Evolutionary conservation across 1,284 basidiomycete genomes (phyloP), one percentile per base, ranked within the genome.

Genomic region (Cutaneotrichosporon sp.): DNA sequence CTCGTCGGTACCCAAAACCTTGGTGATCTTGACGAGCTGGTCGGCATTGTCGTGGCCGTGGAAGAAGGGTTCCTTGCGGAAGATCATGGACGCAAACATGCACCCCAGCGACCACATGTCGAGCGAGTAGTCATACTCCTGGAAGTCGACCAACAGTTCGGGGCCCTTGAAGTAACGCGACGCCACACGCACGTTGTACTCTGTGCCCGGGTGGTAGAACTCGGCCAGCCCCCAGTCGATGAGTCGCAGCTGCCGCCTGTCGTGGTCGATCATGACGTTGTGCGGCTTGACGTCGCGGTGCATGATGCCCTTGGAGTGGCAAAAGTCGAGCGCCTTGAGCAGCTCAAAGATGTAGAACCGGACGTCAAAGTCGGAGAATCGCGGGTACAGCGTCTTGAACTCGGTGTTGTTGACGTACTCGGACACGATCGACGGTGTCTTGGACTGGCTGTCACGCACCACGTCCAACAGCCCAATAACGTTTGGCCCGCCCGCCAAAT

Each of bases 81-180:
- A 97, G 70, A 98, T 98, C 91, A 97, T 96, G n/a, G 88, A 90
- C 13, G 91, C 91, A 74, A 97, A 97, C 90, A 97, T 97, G 76
- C 94, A 97, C 7, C 94, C 94, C 66, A 90, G 84, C 76, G 89
- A 92, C 94, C 94, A 97, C 89, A 98, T 91, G 74, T 98, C 94
- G 62, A 93, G 75, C 72, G 87, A 89, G 72, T 96, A 94, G 74
- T 96, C 93, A 68, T 96, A 97, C 75, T 96, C 91, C 73, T 97
- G 92, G 79, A 96, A 97, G 74, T 97, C 96, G 58, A 97, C 93
- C 45, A 98, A 80, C 53, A 98, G 80, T 74, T 98, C 94, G 4
- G 96, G 96, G 0, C 92, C 94, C 74, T 98, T 98, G 80, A 96
- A 98, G 79, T 97, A 97, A 58, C 94, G 83, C 41, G 90, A 93